Conservation (phyloP, 208 protist genomes). For the Wallacemonas sp. region DNA sequence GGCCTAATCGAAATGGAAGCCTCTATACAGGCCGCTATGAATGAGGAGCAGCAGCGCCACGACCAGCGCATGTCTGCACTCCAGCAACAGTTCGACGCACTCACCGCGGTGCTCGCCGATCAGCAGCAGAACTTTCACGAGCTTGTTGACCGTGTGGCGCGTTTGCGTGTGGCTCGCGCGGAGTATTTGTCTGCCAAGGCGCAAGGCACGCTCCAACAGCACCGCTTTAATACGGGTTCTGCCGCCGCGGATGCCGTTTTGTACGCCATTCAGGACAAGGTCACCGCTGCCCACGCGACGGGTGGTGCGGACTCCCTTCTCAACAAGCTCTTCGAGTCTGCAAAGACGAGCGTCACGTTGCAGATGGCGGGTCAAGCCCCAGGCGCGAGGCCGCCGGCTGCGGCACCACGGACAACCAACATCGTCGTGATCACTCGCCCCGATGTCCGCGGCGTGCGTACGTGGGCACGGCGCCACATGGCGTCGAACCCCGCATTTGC, state of each 20-base stretch:
- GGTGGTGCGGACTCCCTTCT: constrained; percentile 24
- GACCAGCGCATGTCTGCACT: constrained; percentile 32
- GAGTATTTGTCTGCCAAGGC: constrained; percentile 29
- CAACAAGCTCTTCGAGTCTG: constrained; percentile 23
- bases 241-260: constrained; percentile 30
- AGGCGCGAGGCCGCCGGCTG: constrained; percentile 1
- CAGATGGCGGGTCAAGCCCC: constrained; percentile 22
- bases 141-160: constrained; percentile 57
- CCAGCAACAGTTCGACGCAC: constrained; percentile 21
- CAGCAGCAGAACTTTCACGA: constrained; percentile 42
- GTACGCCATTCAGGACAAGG: constrained; percentile 22
- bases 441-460: constrained; percentile 44
- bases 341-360: constrained; percentile 6
- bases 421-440: constrained; percentile 37
- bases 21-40: constrained; percentile 15
- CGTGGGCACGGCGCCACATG: constrained; percentile 40
- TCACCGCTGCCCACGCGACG: neutral
- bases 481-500: constrained; percentile 33
- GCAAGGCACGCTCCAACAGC: neutral
- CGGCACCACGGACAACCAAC: constrained; percentile 25
- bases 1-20: neutral
- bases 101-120: constrained; percentile 39
- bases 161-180: constrained; percentile 40
- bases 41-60: constrained; percentile 30
- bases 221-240: constrained; percentile 40